phyloP scores from a whole-genome alignment of 1,139 yeast species.

The Kazachstania sp. region DNA sequence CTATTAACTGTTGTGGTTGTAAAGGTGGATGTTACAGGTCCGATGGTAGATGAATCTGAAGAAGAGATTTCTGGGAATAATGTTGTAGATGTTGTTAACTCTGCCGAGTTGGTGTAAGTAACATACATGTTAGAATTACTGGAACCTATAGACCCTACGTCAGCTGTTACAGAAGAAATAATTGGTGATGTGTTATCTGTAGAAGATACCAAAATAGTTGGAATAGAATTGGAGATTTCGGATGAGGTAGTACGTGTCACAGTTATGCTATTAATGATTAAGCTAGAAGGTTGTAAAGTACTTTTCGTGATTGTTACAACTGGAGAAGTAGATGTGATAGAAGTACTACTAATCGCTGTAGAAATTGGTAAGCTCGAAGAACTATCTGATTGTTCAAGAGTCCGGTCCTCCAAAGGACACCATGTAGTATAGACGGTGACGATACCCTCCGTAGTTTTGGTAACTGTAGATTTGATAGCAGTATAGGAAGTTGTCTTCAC shows the following conservation, averaged over 20 bases:
- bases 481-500: slow-evolving; percentile 12
- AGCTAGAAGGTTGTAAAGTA: too few species aligned
- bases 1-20: slow-evolving; percentile 4
- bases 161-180: too few species aligned
- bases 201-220: background rate
- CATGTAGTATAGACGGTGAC: slow-evolving; percentile 42
- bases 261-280: background rate
- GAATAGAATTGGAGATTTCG: too few species aligned
- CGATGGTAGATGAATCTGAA: background rate
- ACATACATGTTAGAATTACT: background rate
- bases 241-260: slow-evolving; percentile 1
- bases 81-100: background rate
- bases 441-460: slow-evolving; percentile 38
- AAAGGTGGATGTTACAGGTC: background rate
- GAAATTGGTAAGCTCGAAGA: slow-evolving; percentile 25
- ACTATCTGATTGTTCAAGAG: background rate
- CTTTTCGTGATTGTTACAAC: too few species aligned
- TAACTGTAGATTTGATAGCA: slow-evolving; percentile 28
- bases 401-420: slow-evolving; percentile 19
- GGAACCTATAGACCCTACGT: too few species aligned
- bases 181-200: too few species aligned
- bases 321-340: too few species aligned
- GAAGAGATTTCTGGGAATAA: background rate
- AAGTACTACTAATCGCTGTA: background rate
- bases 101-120: slow-evolving; percentile 2